Base-by-base conservation (phyloP, 2,329 filamentous ascomycete genomes). In the Geosmithia morbida region DNA sequence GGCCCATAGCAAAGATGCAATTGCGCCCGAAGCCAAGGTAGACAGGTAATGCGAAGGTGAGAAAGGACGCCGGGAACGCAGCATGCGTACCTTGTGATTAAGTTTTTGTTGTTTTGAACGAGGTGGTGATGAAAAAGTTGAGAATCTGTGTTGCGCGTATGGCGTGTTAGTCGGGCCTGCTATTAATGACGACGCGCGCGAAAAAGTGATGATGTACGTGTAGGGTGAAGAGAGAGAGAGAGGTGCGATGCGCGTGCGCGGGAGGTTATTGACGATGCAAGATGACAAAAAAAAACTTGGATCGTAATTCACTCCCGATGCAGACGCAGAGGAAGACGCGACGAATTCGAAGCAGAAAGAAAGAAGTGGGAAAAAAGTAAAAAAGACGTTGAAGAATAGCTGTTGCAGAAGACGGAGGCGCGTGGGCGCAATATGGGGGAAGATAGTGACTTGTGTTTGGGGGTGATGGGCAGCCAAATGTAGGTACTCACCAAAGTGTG, bases 401-500 rank as follows among this genome's bases (percentile, higher is more conserved):
- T 13, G 26, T 19, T 19, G 22, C 13, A 19, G 22, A 19, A 39
- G n/a, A 22, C 22, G 22, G 8, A 26, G 22, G 22, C 22, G 7
- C 19, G 17, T 16, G 20, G 43, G 30, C 16, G 42, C 33, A 43
- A 44, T 43, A 59, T 19, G 10, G 54, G 52, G 51, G 53, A 54
- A 33, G 45, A 49, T 41, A 47, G 54, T 53, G 52, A 55, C 54
- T 53, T 55, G 46, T 48, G 48, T 51, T 54, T 48, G 49, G 51
- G 48, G 51, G 52, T 51, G 51, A 55, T 55, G 55, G 51, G 54
- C 55, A 50, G 53, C 51, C 52, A 58, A 62, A 54, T 46, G 46
- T 54, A 73, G 55, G 73, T 76, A 79, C 75, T 78, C 68, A 79
- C 75, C 65, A 37, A 37, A 13, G 33, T 8, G 22, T 26, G 33